A percentile compares a stretch with the other conserved stretches of the same genome.
These are phyloP conservation scores for Toxicodendron radicans DNA, from an alignment of 345 rosid genomes.

Conservation along the genomic window DNA sequence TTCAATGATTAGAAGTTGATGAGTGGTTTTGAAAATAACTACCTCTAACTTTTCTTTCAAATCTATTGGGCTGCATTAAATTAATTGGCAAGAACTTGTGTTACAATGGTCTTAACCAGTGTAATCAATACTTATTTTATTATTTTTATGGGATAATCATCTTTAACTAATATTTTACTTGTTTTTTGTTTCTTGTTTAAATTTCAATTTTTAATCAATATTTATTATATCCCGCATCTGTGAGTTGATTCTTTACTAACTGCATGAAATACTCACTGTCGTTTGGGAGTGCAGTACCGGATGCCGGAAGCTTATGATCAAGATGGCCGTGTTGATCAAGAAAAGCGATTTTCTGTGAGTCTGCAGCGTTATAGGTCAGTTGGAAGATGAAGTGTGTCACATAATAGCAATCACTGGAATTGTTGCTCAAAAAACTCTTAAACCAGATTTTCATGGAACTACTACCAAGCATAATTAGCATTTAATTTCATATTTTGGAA, in stretches of 20 bases:
- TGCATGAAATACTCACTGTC: constrained; percentile 10
- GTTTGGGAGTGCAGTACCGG: constrained; percentile 60
- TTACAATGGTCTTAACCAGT: too few relatives aligned
- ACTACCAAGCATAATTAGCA: not conserved
- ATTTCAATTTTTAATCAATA: not conserved
- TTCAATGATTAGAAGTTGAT: too few relatives aligned
- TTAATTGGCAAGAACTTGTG: too few relatives aligned
- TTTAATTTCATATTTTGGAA: constrained; percentile 11
- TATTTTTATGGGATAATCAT: too few relatives aligned
- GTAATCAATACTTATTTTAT: too few relatives aligned
- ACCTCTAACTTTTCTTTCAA: too few relatives aligned
- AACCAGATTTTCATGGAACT: constrained; percentile 18
- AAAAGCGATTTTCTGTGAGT: constrained; percentile 93
- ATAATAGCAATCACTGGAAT: not conserved
- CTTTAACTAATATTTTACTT: too few relatives aligned
- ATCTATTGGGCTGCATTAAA: too few relatives aligned
- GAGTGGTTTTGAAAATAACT: too few relatives aligned
- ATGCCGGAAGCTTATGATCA: constrained; percentile 97
- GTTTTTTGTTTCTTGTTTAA: not conserved
- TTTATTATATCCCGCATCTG: not conserved
- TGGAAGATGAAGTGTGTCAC: constrained; percentile 1
- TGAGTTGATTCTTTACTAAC: constrained; percentile 8
- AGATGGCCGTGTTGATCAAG: constrained; percentile 81
- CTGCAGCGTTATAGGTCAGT: constrained; percentile 81
- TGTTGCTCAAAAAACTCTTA: constrained; percentile 1